phyloP scores from a whole-genome alignment of 176 grass and related monocot genomes.

The Echinochloa phyllopogon region DNA sequence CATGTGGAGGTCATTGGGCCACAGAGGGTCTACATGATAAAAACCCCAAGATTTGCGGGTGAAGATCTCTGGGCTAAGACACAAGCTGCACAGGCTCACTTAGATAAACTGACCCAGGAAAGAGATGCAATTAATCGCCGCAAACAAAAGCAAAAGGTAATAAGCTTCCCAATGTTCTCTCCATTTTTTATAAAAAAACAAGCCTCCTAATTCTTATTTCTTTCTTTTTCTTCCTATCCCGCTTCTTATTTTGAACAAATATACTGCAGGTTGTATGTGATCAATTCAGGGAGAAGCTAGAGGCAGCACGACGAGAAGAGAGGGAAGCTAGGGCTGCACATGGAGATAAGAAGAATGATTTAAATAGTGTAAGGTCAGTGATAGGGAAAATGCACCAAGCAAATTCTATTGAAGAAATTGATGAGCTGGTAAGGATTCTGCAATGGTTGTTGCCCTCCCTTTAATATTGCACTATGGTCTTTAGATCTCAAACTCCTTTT shows the following conservation, averaged over 20 bases:
- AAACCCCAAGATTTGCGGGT: conserved; percentile 64
- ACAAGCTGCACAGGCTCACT: conserved; percentile 59
- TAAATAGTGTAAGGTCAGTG: conserved; percentile 61
- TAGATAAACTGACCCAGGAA: conserved; percentile 70
- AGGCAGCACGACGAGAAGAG: conserved; percentile 67
- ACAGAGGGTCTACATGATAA: conserved; percentile 55
- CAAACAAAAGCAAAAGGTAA: conserved; percentile 81
- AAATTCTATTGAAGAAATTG: conserved; percentile 93
- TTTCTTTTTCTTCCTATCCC: conserved; percentile 4
- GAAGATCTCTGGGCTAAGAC: conserved; percentile 70
- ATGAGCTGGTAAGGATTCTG: conserved; percentile 67
- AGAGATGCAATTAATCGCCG: conserved; percentile 73
- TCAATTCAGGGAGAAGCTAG: conserved; percentile 53
- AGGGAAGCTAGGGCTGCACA: conserved; percentile 63
- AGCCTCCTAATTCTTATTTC: conserved; percentile 1
- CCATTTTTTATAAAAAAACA: not conserved
- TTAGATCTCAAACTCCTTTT: conserved; percentile 22
- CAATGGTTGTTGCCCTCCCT: not conserved
- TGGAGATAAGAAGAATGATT: conserved; percentile 66
- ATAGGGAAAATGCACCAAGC: conserved; percentile 86
- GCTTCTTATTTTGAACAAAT: conserved; percentile 37
- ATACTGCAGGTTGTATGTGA: conserved; percentile 59
- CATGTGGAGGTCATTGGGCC: conserved; percentile 37
- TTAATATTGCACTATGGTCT: conserved; percentile 7
- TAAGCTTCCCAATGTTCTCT: conserved; percentile 8